Conservation (phyloP, 345 rosid species). For the Aquilaria sinensis region DNA sequence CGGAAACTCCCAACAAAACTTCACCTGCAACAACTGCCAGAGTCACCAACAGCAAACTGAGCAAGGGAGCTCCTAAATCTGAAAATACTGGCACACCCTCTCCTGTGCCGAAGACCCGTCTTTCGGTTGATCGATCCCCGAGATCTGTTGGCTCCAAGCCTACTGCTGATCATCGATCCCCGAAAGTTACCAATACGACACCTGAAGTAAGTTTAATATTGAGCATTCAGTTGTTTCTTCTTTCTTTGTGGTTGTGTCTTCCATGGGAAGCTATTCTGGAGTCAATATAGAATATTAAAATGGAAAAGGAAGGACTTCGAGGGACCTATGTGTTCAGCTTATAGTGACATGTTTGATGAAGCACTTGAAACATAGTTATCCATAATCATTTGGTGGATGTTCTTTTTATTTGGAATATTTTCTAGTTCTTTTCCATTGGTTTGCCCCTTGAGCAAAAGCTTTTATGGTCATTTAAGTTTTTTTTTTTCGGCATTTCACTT, state of each 20-base stretch:
- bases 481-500: no score
- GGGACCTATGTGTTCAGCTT: no score
- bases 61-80: conserved; percentile 47
- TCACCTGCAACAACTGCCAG: conserved; percentile 73
- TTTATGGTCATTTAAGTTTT: no score
- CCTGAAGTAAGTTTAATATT: conserved; percentile 52
- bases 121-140: conserved; percentile 67
- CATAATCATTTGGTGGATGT: no score
- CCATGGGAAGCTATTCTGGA: no score
- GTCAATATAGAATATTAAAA: no score
- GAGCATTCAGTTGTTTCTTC: conserved; percentile 12
- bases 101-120: conserved; percentile 52
- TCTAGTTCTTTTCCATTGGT: no score
- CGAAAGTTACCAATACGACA: conserved; percentile 46
- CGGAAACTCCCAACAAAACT: conserved; percentile 66
- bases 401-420: no score
- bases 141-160: conserved; percentile 62
- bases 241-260: conserved; percentile 20
- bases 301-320: no score
- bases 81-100: conserved; percentile 50
- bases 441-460: no score
- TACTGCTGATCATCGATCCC: conserved; percentile 52
- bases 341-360: no score
- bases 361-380: no score
- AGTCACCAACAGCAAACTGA: conserved; percentile 45